A percentile compares a stretch with the other conserved stretches of the same genome.
Evolutionary conservation across 192 early-diverging fungal genomes (phyloP).

Genomic region (Spinellus fusiger): DNA sequence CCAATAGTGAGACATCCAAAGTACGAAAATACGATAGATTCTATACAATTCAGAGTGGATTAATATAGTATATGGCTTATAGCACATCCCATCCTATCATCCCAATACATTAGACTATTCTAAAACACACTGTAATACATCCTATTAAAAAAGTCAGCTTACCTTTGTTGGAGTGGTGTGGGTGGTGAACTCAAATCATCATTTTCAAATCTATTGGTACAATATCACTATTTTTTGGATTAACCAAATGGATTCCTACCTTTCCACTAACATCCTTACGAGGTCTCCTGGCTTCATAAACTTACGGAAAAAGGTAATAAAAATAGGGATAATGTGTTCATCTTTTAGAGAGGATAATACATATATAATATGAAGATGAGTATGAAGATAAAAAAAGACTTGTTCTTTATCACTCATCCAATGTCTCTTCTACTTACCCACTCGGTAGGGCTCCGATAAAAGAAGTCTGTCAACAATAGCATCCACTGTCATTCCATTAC

Average conservation of each 20-base stretch:
- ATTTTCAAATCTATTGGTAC: slow-evolving; percentile 3
- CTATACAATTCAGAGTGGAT: slow-evolving; percentile 7
- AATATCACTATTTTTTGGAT: background rate
- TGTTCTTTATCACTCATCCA: background rate
- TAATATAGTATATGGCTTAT: background rate
- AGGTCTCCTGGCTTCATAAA: slow-evolving; percentile 31
- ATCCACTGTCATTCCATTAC: slow-evolving; percentile 8
- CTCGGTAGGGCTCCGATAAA: background rate
- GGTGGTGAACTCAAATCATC: slow-evolving; percentile 2
- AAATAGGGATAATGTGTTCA: slow-evolving; percentile 22
- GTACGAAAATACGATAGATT: slow-evolving; percentile 22
- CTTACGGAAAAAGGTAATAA: slow-evolving; percentile 32
- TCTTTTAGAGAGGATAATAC: slow-evolving; percentile 6
- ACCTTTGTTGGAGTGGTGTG: slow-evolving; percentile 21
- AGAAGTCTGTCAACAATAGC: slow-evolving; percentile 11
- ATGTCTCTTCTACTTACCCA: background rate
- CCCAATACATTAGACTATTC: background rate
- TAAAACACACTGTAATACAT: background rate
- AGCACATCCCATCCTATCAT: background rate
- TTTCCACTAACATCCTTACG: slow-evolving; percentile 21
- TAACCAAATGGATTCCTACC: slow-evolving; percentile 2
- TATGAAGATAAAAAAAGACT: background rate
- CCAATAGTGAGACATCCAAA: slow-evolving; percentile 34
- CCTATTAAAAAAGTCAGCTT: background rate
- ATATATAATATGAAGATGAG: background rate